Conservation (phyloP, 1,284 basidiomycete species). For the Vanrija humicola region DNA sequence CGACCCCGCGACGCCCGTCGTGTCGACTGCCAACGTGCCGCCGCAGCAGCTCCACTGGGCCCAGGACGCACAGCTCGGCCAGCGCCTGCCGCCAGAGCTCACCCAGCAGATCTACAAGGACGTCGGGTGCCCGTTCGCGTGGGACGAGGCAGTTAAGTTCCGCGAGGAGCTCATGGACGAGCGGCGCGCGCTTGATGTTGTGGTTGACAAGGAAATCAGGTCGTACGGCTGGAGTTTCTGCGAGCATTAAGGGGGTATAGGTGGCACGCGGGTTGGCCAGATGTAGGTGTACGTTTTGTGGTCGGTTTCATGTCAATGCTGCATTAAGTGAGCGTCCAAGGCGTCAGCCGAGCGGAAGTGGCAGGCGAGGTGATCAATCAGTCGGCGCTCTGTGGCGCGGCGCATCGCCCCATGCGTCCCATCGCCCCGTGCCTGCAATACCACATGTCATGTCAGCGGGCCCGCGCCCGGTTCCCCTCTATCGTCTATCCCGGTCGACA, state of each 20-base stretch:
- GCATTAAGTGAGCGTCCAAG: too few species aligned
- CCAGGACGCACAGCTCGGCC: neutral
- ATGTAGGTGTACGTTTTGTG: too few species aligned
- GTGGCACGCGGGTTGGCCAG: too few species aligned
- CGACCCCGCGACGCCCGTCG: neutral
- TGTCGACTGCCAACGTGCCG: neutral
- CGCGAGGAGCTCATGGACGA: constrained; percentile 18
- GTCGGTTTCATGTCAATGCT: too few species aligned
- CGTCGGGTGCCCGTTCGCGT: constrained; percentile 8
- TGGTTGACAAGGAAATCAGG: neutral
- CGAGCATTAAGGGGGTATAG: constrained; percentile 9
- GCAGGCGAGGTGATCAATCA: too few species aligned
- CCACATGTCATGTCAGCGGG: too few species aligned
- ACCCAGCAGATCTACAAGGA: constrained; percentile 8
- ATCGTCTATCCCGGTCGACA: too few species aligned
- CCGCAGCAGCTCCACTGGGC: neutral
- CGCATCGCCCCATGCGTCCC: too few species aligned
- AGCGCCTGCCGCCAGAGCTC: constrained; percentile 10
- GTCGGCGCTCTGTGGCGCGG: too few species aligned
- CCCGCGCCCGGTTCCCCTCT: too few species aligned
- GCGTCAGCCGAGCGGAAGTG: too few species aligned
- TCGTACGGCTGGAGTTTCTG: constrained; percentile 5
- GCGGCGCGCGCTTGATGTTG: constrained; percentile 1
- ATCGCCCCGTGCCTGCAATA: too few species aligned
- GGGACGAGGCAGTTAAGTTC: constrained; percentile 11